These are phyloP conservation scores for Amaranthus hypochondriacus DNA, from an alignment of 148 eudicot species.

Conservation along the genomic window DNA sequence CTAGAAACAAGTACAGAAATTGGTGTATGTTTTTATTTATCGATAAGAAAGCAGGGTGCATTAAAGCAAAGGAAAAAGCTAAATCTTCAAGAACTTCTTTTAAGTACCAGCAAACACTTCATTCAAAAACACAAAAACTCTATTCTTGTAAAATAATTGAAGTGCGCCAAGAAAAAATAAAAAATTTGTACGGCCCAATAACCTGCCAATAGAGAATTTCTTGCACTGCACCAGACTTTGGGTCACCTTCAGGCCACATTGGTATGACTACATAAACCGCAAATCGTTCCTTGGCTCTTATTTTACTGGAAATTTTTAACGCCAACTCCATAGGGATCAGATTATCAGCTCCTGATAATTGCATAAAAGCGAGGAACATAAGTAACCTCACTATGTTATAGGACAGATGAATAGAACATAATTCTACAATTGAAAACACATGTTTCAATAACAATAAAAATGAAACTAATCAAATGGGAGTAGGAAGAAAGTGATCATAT, in stretches of 20 bases:
- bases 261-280: slow-evolving; percentile 86
- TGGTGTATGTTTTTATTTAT: background rate
- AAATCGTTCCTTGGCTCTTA: slow-evolving; percentile 86
- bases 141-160: background rate
- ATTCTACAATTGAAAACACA: background rate
- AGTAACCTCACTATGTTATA: slow-evolving; percentile 10
- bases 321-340: slow-evolving; percentile 95
- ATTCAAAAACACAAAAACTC: background rate
- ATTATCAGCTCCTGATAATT: slow-evolving; percentile 83
- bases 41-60: background rate
- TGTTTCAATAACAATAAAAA: background rate
- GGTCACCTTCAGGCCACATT: slow-evolving; percentile 99
- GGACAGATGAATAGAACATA: background rate
- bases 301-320: slow-evolving; percentile 75
- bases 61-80: background rate
- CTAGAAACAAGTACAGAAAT: background rate
- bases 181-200: slow-evolving; percentile 14
- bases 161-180: background rate
- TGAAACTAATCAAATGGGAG: background rate
- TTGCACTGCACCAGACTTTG: slow-evolving; percentile 74
- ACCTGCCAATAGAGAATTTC: slow-evolving; percentile 99
- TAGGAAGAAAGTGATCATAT: background rate
- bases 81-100: background rate
- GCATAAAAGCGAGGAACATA: slow-evolving; percentile 19
- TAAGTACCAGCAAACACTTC: no score